Base-by-base conservation (phyloP, 2,329 filamentous ascomycete species). In the Mycogone perniciosa region DNA sequence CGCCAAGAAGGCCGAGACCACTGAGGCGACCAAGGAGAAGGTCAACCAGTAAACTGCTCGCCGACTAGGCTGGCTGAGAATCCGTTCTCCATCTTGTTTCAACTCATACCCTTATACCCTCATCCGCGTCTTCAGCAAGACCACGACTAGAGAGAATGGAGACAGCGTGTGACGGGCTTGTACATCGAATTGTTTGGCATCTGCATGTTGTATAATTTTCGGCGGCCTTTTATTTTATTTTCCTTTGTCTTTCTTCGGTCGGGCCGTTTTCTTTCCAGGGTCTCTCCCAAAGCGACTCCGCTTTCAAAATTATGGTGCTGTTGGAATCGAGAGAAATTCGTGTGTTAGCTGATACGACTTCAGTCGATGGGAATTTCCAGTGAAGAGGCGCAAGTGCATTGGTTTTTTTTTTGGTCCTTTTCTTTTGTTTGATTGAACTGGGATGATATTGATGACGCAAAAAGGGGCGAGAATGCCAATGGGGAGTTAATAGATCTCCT, bases 1-100 rank as follows among this genome's bases (percentile, higher is more conserved):
- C 53, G 68, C 72, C 57, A 82, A 84, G 74, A 87, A 86, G 72
- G 71, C 76, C 29, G 76, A 85, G 59, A 73, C 73, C 40, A 79
- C 82, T 67, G 75, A 80, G 51, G 65, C 71, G 13, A 65, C 72
- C 52, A 76, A 76, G 55, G 80, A 86, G 52, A 74, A 74, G 65
- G 61, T 66, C 55, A 71, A 71, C 65, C 70, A 73, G 69, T 74
- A 70, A 57, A 59, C 46, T 43, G 38, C n/a, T 42, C 41, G 11
- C 20, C 11, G 20, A 30, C n/a, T 13, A 42, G 38, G 33, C 33
- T 35, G 33, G 11, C 33, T 11, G 11, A 11, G 11, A 7, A 11
- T 11, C 11, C 33, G 33, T 35, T 35, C 11, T 35, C 11, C 33
- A 35, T 35, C 33, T 35, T 11, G 33, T 8, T 20, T 20, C 20